Percentiles rank a stretch among this genome's conserved stretches.
These are phyloP conservation scores for Leucocoprinus leucothites DNA, from an alignment of 768 basidiomycete species.

Conservation along the genomic window DNA sequence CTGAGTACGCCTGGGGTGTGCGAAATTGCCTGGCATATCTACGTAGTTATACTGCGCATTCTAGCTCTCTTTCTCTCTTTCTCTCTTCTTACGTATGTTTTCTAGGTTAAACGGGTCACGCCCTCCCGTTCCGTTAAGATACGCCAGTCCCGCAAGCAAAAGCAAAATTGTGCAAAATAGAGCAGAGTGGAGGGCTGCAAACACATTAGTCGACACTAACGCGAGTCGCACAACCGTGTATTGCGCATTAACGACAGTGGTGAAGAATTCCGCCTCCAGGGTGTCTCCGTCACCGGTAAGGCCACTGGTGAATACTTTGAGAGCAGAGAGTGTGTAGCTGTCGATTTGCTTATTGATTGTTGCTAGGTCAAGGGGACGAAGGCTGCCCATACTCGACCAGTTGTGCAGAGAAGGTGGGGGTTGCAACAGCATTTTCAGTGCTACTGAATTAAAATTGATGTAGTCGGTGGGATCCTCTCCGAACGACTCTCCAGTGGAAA, in stretches of 20 bases:
- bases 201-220: background rate
- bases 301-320: background rate
- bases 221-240: background rate
- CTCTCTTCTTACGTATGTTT: no score
- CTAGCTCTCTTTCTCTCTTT: no score
- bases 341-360: background rate
- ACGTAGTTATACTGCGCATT: no score
- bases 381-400: background rate
- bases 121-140: background rate
- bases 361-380: background rate
- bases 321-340: constrained; percentile 1
- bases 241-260: background rate
- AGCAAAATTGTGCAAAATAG: background rate
- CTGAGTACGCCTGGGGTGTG: no score
- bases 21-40: no score
- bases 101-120: background rate
- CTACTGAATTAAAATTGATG: background rate
- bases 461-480: background rate
- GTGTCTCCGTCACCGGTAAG: background rate
- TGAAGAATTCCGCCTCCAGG: background rate
- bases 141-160: background rate
- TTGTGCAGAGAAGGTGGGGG: background rate
- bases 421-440: background rate
- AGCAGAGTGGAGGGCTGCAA: background rate
- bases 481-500: no score